phyloP scores from a whole-genome alignment of 164 flowering plant genomes.

The Vitis cinerea region DNA sequence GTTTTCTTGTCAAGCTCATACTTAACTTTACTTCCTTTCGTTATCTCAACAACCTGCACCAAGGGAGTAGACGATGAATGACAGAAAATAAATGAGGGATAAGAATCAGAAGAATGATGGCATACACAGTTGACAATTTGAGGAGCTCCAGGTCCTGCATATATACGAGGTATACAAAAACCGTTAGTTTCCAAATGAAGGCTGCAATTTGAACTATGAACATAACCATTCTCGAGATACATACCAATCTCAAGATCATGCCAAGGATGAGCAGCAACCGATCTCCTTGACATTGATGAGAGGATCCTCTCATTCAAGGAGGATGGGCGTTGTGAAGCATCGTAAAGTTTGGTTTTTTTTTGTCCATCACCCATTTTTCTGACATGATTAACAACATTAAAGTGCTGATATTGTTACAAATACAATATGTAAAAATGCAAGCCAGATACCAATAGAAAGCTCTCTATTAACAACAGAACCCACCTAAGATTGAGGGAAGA shows the following conservation, averaged over 20 bases:
- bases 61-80: neutral
- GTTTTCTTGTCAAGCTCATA: slow-evolving; percentile 48
- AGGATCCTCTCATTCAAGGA: slow-evolving; percentile 44
- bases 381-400: neutral
- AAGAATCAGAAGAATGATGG: neutral
- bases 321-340: slow-evolving; percentile 3
- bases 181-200: neutral
- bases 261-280: slow-evolving; percentile 51
- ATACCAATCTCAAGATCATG: slow-evolving; percentile 49
- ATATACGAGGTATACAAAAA: neutral
- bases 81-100: neutral
- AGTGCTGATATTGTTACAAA: too few relatives aligned
- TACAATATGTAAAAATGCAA: too few relatives aligned
- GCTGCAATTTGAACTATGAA: too few relatives aligned
- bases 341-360: neutral
- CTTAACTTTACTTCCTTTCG: slow-evolving; percentile 49
- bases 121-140: slow-evolving; percentile 30
- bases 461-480: too few relatives aligned
- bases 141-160: slow-evolving; percentile 40
- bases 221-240: neutral
- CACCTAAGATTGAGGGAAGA: too few relatives aligned
- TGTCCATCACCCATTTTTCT: slow-evolving; percentile 15
- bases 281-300: slow-evolving; percentile 38
- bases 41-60: slow-evolving; percentile 40
- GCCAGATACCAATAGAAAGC: too few relatives aligned